Percentiles rank a stretch among this genome's conserved stretches.
Evolutionary conservation across 176 grass and related monocot genomes (phyloP).

Genomic region (Zoysia japonica): DNA sequence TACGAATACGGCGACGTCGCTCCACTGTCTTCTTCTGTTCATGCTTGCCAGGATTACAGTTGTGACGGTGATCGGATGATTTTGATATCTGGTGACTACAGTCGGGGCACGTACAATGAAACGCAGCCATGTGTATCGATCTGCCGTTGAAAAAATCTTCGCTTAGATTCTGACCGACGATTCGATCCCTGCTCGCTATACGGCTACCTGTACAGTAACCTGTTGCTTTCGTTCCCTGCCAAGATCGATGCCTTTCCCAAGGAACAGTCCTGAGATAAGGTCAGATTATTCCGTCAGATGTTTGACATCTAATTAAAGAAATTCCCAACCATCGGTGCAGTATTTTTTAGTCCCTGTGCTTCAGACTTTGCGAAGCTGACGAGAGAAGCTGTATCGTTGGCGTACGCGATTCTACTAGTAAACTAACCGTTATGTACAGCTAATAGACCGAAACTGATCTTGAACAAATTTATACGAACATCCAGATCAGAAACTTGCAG

Average conservation of each 20-base stretch:
- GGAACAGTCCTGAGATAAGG: conserved; percentile 35
- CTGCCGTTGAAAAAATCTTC: too few relatives aligned
- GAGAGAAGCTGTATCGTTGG: not conserved
- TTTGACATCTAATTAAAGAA: conserved; percentile 3
- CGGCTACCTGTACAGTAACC: not conserved
- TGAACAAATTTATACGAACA: not conserved
- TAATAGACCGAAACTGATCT: not conserved
- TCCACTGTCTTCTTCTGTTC: too few relatives aligned
- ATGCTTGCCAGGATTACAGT: too few relatives aligned
- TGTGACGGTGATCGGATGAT: too few relatives aligned
- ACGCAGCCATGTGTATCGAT: too few relatives aligned
- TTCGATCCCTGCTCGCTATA: too few relatives aligned
- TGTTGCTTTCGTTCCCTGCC: conserved; percentile 23
- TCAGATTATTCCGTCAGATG: conserved; percentile 46
- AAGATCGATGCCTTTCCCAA: conserved; percentile 33
- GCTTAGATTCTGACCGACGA: too few relatives aligned
- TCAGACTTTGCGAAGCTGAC: not conserved
- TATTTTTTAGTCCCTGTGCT: not conserved
- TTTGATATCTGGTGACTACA: too few relatives aligned
- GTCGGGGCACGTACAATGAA: too few relatives aligned
- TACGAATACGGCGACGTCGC: too few relatives aligned
- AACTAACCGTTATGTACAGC: too few relatives aligned
- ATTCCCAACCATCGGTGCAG: not conserved
- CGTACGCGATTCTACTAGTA: too few relatives aligned
- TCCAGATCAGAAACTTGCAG: not conserved